Conservation (phyloP, 2,329 filamentous ascomycete species). For the Penicillium sp. region DNA sequence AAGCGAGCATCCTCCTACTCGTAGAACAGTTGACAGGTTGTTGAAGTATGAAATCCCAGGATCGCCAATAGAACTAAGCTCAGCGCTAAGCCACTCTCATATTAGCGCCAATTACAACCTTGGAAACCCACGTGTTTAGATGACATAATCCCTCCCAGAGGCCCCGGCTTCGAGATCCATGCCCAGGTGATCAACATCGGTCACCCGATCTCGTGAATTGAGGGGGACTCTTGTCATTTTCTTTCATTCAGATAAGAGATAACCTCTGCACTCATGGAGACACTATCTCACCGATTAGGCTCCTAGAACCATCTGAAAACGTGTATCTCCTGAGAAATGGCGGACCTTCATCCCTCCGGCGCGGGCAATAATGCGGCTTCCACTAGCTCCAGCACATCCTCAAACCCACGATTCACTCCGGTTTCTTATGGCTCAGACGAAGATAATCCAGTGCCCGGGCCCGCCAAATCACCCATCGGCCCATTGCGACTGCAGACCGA, state of each 20-base stretch:
- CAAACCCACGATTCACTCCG: constrained; percentile 32
- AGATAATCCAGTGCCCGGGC: constrained; percentile 14
- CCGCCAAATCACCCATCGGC: constrained; percentile 16
- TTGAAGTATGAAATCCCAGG: not conserved
- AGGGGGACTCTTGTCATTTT: not conserved
- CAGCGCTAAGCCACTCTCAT: not conserved
- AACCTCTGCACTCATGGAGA: not conserved
- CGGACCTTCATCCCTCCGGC: constrained; percentile 23
- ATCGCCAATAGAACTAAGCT: not conserved
- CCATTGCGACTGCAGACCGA: constrained; percentile 35
- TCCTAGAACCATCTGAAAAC: not conserved
- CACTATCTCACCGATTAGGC: not conserved
- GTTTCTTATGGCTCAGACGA: constrained; percentile 32
- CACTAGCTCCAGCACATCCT: constrained; percentile 23
- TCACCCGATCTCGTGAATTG: not conserved
- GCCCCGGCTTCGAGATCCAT: not conserved
- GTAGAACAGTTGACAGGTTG: not conserved
- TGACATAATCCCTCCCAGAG: not conserved
- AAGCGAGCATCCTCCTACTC: not conserved
- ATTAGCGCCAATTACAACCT: not conserved
- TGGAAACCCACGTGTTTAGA: not conserved
- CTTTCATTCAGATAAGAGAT: not conserved
- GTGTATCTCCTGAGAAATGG: constrained; percentile 15
- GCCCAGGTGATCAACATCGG: constrained; percentile 4
- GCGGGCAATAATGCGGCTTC: constrained; percentile 26